These are phyloP conservation scores for Boletus rubroflammeus DNA, from an alignment of 768 basidiomycete species.

Conservation along the genomic window DNA sequence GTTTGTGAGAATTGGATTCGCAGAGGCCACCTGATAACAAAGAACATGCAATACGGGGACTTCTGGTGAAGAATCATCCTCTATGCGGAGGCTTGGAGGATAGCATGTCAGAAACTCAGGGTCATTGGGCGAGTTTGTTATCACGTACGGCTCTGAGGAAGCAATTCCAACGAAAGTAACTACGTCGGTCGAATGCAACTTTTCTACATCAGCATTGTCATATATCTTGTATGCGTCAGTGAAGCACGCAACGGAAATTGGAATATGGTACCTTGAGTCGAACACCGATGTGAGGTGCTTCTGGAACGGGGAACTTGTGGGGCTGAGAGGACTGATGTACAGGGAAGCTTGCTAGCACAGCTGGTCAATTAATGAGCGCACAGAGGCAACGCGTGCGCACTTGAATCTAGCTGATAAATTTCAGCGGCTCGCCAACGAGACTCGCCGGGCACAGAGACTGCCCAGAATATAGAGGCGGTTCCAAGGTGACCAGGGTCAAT, in stretches of 20 bases:
- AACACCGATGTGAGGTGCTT: conserved; percentile 56
- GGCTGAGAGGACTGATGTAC: conserved; percentile 32
- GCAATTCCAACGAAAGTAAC: conserved; percentile 73
- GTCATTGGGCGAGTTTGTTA: neutral
- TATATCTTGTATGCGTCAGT: conserved; percentile 49
- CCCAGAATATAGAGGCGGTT: conserved; percentile 68
- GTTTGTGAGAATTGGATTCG: conserved; percentile 1
- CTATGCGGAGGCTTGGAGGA: conserved; percentile 35
- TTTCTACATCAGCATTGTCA: conserved; percentile 39
- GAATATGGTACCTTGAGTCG: conserved; percentile 58
- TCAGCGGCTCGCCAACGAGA: conserved; percentile 50
- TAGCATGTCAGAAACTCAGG: conserved; percentile 13
- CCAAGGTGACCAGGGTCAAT: conserved; percentile 51
- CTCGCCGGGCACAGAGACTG: conserved; percentile 69
- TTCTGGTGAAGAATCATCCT: conserved; percentile 33
- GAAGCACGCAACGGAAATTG: neutral
- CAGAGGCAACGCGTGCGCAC: conserved; percentile 13
- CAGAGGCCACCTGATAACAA: conserved; percentile 33
- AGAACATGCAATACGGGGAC: conserved; percentile 72
- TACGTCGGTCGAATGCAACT: conserved; percentile 58
- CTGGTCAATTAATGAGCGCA: neutral
- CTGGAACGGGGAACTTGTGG: conserved; percentile 65
- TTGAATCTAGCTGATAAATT: conserved; percentile 20
- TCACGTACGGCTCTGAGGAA: conserved; percentile 57
- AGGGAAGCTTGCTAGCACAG: conserved; percentile 22